These are phyloP conservation scores for Puya raimondii DNA, from an alignment of 176 grass and related monocot genomes.

Conservation along the genomic window DNA sequence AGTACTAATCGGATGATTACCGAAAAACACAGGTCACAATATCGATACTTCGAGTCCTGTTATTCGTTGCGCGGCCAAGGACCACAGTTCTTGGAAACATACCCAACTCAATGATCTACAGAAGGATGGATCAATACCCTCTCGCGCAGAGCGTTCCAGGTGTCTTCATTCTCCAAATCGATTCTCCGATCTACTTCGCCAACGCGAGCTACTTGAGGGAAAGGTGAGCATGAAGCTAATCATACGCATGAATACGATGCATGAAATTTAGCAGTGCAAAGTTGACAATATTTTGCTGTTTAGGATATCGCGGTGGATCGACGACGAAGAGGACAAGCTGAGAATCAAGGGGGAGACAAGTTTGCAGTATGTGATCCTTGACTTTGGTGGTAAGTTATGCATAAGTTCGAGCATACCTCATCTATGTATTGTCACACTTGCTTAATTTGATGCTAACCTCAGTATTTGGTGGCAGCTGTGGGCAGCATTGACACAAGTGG, in stretches of 20 bases:
- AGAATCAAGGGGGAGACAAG: constrained; percentile 37
- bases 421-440: not conserved
- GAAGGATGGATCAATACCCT: constrained; percentile 74
- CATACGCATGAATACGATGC: not conserved
- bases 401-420: not conserved
- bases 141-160: constrained; percentile 47
- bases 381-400: constrained; percentile 64
- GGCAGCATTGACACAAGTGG: constrained; percentile 65
- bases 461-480: constrained; percentile 37
- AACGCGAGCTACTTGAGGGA: constrained; percentile 83
- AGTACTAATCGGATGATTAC: not conserved
- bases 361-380: constrained; percentile 70
- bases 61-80: constrained; percentile 66
- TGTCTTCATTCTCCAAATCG: constrained; percentile 62
- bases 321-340: constrained; percentile 67
- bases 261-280: not conserved
- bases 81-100: constrained; percentile 74
- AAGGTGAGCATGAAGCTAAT: constrained; percentile 31
- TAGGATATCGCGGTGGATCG: constrained; percentile 78
- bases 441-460: not conserved
- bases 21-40: constrained; percentile 32
- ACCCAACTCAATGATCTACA: constrained; percentile 54
- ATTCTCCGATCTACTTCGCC: constrained; percentile 83
- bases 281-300: not conserved
- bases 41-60: constrained; percentile 49